Evolutionary conservation across 106 monocot genomes (phyloP), one percentile per base, ranked within the genome.

Genomic region (Chionographis japonica): DNA sequence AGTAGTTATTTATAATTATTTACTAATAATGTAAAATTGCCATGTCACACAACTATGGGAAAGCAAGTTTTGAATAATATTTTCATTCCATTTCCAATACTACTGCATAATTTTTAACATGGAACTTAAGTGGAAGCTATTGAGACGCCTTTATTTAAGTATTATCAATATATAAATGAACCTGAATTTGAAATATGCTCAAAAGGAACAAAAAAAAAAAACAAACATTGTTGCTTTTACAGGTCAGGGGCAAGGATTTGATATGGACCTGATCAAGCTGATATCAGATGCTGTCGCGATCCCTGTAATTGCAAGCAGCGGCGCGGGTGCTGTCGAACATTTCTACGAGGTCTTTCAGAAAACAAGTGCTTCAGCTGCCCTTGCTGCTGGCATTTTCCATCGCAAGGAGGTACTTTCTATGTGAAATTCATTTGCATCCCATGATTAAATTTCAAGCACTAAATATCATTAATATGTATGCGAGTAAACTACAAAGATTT

Each of bases 361-460:
- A 78, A 97, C 95, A 40, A 84, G 70, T 75, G 95, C 95, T 67
- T 95, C 95, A 42, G 95, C 91, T 72, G 95, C 95, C 3, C 86
- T 97, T 74, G 95, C 95, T 69, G 95, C 95, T 40, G 95, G 95
- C 46, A 97, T 97, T 79, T 97, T 97, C 78, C 95, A 97, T 66
- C 85, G 95, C 18, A 92, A 89, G 56, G 95, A 97, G 91, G 95
- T 92, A 82, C 1, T 54, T 37, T 57, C 40, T 37, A 53, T 66
- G 38, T 51, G 40, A 49, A 18, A 35, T 53, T 52, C 7, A 17
- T n/a, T 16, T 8, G 8, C 4, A 27, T 15, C 11, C 9, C 6
- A 41, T 40, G 27, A 10, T 16, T 6, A 18, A 71, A 40, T 15
- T 17, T 60, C 14, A 4, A 42, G 43, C 9, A 38, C 18, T 43